These are phyloP conservation scores for Pisolithus microcarpus DNA, from an alignment of 768 basidiomycete genomes.

Conservation along the genomic window DNA sequence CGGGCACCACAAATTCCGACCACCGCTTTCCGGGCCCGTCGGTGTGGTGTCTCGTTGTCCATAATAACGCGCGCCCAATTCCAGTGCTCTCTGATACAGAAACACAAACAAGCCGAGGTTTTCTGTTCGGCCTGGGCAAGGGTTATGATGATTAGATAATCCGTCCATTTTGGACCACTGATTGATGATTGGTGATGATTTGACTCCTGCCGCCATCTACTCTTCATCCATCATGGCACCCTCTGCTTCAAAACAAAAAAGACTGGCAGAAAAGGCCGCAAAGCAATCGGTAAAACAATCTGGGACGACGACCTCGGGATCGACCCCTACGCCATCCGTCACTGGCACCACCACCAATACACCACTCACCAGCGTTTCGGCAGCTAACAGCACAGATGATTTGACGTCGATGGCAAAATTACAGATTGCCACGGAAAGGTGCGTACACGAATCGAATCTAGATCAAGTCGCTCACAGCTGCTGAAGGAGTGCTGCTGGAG, in stretches of 20 bases:
- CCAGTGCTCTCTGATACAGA: no score
- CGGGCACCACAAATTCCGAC: no score
- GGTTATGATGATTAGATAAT: conserved; percentile 32
- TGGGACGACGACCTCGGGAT: conserved; percentile 41
- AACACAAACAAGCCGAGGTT: no score
- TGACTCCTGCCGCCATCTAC: conserved; percentile 2
- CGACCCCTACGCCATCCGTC: conserved; percentile 59
- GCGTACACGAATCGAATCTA: conserved; percentile 3
- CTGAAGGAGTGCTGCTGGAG: conserved; percentile 79
- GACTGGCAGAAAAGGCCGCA: conserved; percentile 90
- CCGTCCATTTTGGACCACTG: conserved; percentile 11
- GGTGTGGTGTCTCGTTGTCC: no score
- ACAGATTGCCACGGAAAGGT: conserved; percentile 86
- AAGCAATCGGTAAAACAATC: conserved; percentile 58
- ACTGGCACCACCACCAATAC: conserved; percentile 63
- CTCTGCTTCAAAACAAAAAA: conserved; percentile 84
- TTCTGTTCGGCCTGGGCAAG: no score
- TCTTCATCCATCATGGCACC: conserved; percentile 49
- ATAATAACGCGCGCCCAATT: no score
- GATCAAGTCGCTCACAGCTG: conserved; percentile 5
- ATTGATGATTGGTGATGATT: conserved; percentile 4
- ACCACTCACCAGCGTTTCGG: conserved; percentile 76
- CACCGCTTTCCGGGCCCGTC: no score
- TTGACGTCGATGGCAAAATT: conserved; percentile 83
- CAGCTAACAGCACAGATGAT: conserved; percentile 75